Base-by-base conservation (phyloP, 306 rosid genomes). In the Malus asiatica region DNA sequence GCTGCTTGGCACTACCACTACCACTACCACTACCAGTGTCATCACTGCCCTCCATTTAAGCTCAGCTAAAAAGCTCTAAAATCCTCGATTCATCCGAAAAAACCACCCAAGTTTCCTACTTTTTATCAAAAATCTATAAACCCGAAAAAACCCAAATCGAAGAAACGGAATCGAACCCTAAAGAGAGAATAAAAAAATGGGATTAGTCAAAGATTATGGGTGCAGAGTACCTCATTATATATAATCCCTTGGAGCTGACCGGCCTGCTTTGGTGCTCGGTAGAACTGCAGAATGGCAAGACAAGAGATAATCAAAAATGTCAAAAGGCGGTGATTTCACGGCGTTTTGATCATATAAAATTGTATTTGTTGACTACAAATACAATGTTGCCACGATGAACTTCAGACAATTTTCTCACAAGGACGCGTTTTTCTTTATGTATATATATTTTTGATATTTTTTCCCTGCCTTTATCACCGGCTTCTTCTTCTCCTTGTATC, bases 31-130 rank as follows among this genome's bases (percentile, higher is more conserved):
- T 48, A 6, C 79, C 81, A 64, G 66, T 83, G 61, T 83, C 90
- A 78, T 83, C 87, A 72, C 73, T 61, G 35, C 86, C 89, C 60
- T 87, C 96, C 95, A 89, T 89, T 83, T 10, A 62, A 81, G 44
- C 68, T 63, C 8, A 7, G 22, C 68, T 11, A 35, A 71, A 62
- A 25, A 66, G 32, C 77, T 83, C 76, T 35, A 27, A 13, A 59
- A 45, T 14, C 78, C 40, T 23, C 19, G 46, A 29, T 35, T 58
- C 62, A 16, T 14, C n/a, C 15, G 2, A n/a, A 30, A 33, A n/a
- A 32, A 76, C 42, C 60, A 66, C 8, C 68, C 40, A 64, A 64
- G 14, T 64, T 61, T 2, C 6, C n/a, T 9, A 63, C 68, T 63
- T 51, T 51, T 6, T 11, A 60, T 35, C 53, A n/a, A 11, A 40